Conservation (phyloP, 1,284 basidiomycete genomes). For the Marasmius oreades region DNA sequence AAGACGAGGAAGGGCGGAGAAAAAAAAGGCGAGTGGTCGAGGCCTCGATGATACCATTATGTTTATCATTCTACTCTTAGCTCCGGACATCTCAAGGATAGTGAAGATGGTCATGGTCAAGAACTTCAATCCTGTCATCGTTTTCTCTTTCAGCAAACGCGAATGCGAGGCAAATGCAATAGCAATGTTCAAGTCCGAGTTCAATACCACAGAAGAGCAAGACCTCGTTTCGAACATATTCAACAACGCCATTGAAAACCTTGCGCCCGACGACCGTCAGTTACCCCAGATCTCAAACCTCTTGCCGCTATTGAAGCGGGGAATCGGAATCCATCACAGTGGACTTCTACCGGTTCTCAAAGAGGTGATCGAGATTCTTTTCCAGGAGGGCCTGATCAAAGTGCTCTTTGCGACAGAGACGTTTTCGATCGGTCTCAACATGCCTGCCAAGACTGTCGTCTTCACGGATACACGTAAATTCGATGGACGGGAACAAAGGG, state of each 20-base stretch:
- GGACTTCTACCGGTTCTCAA: constrained; percentile 97
- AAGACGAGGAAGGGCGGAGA: constrained; percentile 88
- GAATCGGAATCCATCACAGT: constrained; percentile 98
- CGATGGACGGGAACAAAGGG: constrained; percentile 93
- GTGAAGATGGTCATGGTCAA: constrained; percentile 99
- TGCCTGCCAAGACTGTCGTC: constrained; percentile 99
- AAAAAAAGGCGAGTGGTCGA: constrained; percentile 68
- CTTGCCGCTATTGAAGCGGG: constrained; percentile 90
- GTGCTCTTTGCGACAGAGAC: constrained; percentile 99
- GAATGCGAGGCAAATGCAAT: constrained; percentile 95
- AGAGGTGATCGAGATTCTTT: constrained; percentile 98
- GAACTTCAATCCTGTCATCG: constrained; percentile 98
- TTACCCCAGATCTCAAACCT: constrained; percentile 95
- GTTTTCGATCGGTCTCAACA: constrained; percentile 98
- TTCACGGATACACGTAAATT: constrained; percentile 96
- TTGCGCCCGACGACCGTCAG: constrained; percentile 84
- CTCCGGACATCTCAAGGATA: constrained; percentile 95
- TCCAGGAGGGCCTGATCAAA: constrained; percentile 99
- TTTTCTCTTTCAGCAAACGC: constrained; percentile 98
- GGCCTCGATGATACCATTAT: not conserved
- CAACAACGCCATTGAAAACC: constrained; percentile 89
- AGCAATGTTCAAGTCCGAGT: constrained; percentile 92
- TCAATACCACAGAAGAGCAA: constrained; percentile 93
- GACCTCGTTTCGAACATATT: constrained; percentile 89
- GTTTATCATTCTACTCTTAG: constrained; percentile 47